These are phyloP conservation scores for Phytophthora pini DNA, from an alignment of 352 stramenopile genomes.

Conservation along the genomic window DNA sequence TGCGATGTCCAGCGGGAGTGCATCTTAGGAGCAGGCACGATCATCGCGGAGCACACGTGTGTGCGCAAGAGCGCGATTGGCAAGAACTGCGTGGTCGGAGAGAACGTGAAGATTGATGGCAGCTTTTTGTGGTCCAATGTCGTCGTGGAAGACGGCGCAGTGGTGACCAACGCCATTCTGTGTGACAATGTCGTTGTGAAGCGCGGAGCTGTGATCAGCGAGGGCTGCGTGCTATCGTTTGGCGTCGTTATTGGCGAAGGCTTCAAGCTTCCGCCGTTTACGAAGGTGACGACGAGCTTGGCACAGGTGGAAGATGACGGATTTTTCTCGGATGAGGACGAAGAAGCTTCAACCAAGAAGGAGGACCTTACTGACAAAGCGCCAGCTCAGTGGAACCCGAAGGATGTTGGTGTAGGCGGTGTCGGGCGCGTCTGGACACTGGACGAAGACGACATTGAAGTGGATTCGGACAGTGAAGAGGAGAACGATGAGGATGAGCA, in stretches of 20 bases:
- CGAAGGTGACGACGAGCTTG: slow-evolving; percentile 79
- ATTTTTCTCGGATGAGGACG: slow-evolving; percentile 76
- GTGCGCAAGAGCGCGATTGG: slow-evolving; percentile 76
- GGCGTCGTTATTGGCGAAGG: slow-evolving; percentile 82
- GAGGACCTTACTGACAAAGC: slow-evolving; percentile 1
- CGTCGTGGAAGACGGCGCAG: slow-evolving; percentile 74
- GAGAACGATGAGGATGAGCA: slow-evolving; percentile 53
- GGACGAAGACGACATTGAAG: slow-evolving; percentile 84
- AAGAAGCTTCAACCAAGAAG: slow-evolving; percentile 29
- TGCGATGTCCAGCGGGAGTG: slow-evolving; percentile 67
- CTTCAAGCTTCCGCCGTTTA: slow-evolving; percentile 71
- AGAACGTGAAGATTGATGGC: slow-evolving; percentile 71
- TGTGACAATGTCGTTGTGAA: slow-evolving; percentile 85
- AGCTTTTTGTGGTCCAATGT: slow-evolving; percentile 90
- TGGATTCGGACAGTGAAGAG: slow-evolving; percentile 71
- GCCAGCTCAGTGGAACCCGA: slow-evolving; percentile 60
- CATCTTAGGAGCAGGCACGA: slow-evolving; percentile 72
- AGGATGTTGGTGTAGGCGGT: slow-evolving; percentile 72
- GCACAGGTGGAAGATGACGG: slow-evolving; percentile 67
- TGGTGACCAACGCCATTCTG: slow-evolving; percentile 82
- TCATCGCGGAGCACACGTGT: slow-evolving; percentile 58
- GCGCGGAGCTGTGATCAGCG: slow-evolving; percentile 67
- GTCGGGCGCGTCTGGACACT: slow-evolving; percentile 84
- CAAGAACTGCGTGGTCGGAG: slow-evolving; percentile 72
- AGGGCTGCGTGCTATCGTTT: slow-evolving; percentile 85